These are phyloP conservation scores for Saccharomyces eubayanus DNA, from an alignment of 805 yeast genomes.

Conservation along the genomic window DNA sequence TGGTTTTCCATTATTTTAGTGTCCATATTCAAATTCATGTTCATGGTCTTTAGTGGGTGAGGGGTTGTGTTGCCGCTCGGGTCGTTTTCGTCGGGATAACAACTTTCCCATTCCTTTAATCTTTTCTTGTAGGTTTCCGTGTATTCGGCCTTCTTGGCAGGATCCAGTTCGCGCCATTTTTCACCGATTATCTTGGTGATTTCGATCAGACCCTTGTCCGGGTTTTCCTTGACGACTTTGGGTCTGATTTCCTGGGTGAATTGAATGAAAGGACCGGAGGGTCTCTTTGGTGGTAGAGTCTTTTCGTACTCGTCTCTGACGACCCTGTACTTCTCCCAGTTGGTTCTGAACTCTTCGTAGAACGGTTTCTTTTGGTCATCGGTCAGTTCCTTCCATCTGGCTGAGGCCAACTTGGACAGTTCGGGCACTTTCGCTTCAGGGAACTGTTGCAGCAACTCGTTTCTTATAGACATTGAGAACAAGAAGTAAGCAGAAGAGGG, in stretches of 20 bases:
- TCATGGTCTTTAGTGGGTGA: background rate
- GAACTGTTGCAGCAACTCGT: slow-evolving; percentile 24
- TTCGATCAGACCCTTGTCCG: slow-evolving; percentile 29
- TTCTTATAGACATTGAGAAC: slow-evolving; percentile 30
- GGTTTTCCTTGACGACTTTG: slow-evolving; percentile 25
- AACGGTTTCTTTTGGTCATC: slow-evolving; percentile 73
- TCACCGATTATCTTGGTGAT: slow-evolving; percentile 29
- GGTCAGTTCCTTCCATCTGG: slow-evolving; percentile 77
- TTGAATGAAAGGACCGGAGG: slow-evolving; percentile 32
- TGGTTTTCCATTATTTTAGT: background rate
- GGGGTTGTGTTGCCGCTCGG: background rate
- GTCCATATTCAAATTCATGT: background rate
- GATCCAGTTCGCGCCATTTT: slow-evolving; percentile 28
- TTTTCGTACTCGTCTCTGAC: slow-evolving; percentile 31
- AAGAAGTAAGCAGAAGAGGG: slow-evolving; percentile 34
- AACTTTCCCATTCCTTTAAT: slow-evolving; percentile 34
- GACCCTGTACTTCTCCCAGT: slow-evolving; percentile 31
- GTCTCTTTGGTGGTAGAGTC: slow-evolving; percentile 33
- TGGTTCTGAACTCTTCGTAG: slow-evolving; percentile 43
- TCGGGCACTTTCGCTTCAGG: slow-evolving; percentile 34
- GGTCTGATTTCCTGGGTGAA: slow-evolving; percentile 32
- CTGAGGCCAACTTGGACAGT: slow-evolving; percentile 63
- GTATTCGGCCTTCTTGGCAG: slow-evolving; percentile 24
- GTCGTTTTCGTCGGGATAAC: slow-evolving; percentile 26
- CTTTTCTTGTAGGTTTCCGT: slow-evolving; percentile 31